phyloP scores from a whole-genome alignment of 2,329 filamentous ascomycete species.

The Pseudocercospora pini-densiflorae region DNA sequence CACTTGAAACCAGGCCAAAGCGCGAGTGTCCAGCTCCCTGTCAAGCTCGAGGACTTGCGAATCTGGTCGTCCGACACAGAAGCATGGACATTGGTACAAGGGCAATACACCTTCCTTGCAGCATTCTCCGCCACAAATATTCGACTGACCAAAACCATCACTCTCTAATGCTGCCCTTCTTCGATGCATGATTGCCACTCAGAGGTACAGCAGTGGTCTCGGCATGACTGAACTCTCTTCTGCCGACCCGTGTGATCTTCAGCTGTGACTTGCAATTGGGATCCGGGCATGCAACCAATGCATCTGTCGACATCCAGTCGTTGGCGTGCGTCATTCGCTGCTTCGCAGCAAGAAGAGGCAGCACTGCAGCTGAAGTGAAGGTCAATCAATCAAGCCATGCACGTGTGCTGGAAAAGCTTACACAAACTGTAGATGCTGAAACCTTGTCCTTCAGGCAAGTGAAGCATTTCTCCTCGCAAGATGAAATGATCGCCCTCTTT shows the following conservation, averaged over 20 bases:
- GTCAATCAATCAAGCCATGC: neutral
- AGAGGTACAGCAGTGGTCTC: constrained; percentile 30
- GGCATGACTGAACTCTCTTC: constrained; percentile 25
- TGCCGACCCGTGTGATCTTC: constrained; percentile 22
- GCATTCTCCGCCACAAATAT: constrained; percentile 16
- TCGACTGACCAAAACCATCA: neutral
- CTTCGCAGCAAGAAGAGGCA: constrained; percentile 31
- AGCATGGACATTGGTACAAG: constrained; percentile 9
- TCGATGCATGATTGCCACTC: neutral
- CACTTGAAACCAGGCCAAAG: constrained; percentile 25
- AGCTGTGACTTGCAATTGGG: constrained; percentile 27
- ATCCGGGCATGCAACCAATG: constrained; percentile 30
- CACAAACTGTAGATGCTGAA: constrained; percentile 33
- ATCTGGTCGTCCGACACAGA: constrained; percentile 1
- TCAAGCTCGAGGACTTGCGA: constrained; percentile 9
- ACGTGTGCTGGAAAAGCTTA: constrained; percentile 6
- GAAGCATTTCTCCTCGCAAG: constrained; percentile 31
- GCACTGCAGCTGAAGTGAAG: constrained; percentile 23
- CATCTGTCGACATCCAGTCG: constrained; percentile 32
- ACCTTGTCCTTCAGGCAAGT: constrained; percentile 28
- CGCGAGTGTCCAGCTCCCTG: neutral
- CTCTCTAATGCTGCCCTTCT: neutral
- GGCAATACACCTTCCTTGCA: constrained; percentile 11
- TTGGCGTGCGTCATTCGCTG: constrained; percentile 26
- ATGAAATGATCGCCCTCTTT: constrained; percentile 30